Evolutionary conservation across 2,329 filamentous ascomycete species (phyloP).

Genomic region (Aspergillus candidus): DNA sequence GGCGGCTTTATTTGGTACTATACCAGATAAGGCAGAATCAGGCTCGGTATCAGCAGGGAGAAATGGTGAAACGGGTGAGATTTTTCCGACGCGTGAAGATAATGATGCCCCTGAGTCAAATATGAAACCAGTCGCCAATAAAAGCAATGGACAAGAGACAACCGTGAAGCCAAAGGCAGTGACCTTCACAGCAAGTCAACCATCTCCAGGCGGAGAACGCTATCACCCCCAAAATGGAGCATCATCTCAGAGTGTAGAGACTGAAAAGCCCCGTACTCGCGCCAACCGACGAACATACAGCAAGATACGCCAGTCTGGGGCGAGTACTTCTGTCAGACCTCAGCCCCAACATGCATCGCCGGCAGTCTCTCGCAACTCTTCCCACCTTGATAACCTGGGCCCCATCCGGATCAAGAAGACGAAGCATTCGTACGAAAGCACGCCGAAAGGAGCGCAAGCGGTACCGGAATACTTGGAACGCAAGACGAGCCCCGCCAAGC

Average conservation of each 20-base stretch:
- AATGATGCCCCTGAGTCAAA: too few relatives aligned
- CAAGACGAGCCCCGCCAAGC: constrained; percentile 23
- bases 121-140: too few relatives aligned
- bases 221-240: not conserved
- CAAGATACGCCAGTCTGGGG: constrained; percentile 6
- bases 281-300: constrained; percentile 17
- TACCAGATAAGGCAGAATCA: constrained; percentile 9
- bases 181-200: constrained; percentile 15
- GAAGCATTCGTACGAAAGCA: constrained; percentile 1
- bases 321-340: not conserved
- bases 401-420: constrained; percentile 10
- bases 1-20: constrained; percentile 23
- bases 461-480: constrained; percentile 19
- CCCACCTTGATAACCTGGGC: not conserved
- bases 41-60: not conserved
- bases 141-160: not conserved
- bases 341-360: not conserved
- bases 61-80: not conserved
- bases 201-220: not conserved
- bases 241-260: not conserved
- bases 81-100: too few relatives aligned
- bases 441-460: constrained; percentile 2
- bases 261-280: constrained; percentile 3
- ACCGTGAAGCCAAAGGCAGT: constrained; percentile 19
- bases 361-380: not conserved